Evolutionary conservation across 495 filamentous ascomycete species (phyloP), one percentile per base, ranked within the genome.

Genomic region (Podospora tetraspora): DNA sequence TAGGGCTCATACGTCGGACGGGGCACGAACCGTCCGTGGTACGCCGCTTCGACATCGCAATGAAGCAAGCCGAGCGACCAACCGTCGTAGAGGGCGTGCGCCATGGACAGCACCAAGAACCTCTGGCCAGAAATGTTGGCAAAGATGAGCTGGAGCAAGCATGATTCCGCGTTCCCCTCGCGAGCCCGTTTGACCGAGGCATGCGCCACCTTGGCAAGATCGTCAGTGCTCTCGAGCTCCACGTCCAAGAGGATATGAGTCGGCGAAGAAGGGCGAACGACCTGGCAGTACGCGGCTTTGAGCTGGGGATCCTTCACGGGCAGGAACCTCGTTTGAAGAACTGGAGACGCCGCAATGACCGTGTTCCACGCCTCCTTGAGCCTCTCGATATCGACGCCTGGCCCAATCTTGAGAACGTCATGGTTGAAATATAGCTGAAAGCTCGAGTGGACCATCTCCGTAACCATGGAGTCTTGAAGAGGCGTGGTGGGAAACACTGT

Each of bases 1-100:
- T 86, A 80, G 1, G 72, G 37, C 24, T 82, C 79, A 66, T 84
- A 86, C 8, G 71, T 72, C 16, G 79, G 81, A 30, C 88, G 80
- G 4, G 75, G 25, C 3, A 37, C 67, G 23, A 79, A 76, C 19
- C 70, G 24, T 1, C 77, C 82, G 19, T 79, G 57, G 69, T 92
- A 93, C 21, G 89, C 85, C 52, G 70, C 79, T 25, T 80, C 74
- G 0, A 95, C 85, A 66, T 92, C 89, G 57, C 84, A 77, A 70
- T 92, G 89, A 12, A 95, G 76, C 10, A 91, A 79, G 16, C 80
- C 77, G 13, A 93, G 78, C 10, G 90, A 92, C 81, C 85, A 89
- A 10, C 92, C 92, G 73, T 95, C 92, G 69, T 93, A 94, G 43
- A 93, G 81, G 0, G 90, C 91, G 75, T 95, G 92, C 3, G 91